A percentile compares a stretch with the other conserved stretches of the same genome.
Evolutionary conservation across 768 basidiomycete species (phyloP).

Genomic region (Lactarius akahatsu): DNA sequence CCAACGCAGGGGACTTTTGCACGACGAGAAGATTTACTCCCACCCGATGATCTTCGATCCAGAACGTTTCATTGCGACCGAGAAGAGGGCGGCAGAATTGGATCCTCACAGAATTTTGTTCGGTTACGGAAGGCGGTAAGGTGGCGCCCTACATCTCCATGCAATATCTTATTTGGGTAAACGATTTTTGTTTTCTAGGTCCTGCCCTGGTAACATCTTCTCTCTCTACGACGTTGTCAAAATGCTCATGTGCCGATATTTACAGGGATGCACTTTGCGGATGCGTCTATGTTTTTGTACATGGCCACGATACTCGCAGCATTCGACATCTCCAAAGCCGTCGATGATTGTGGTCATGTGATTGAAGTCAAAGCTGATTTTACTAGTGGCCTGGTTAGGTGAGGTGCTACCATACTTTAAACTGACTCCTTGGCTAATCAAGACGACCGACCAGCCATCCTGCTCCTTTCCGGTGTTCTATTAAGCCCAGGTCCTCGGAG

Average conservation of each 20-base stretch:
- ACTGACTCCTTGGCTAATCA: background rate
- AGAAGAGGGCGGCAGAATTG: constrained; percentile 26
- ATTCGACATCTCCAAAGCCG: constrained; percentile 34
- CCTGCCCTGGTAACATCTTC: constrained; percentile 1
- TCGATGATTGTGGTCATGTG: constrained; percentile 31
- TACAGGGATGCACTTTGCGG: constrained; percentile 31
- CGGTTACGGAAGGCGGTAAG: constrained; percentile 67
- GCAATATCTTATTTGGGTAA: background rate
- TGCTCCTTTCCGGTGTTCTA: constrained; percentile 12
- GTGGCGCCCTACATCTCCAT: constrained; percentile 4
- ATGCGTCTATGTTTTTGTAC: constrained; percentile 34
- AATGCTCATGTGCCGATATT: background rate
- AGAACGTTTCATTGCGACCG: constrained; percentile 30
- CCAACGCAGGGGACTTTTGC: constrained; percentile 32
- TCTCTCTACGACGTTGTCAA: background rate
- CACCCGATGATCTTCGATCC: constrained; percentile 31
- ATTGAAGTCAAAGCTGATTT: constrained; percentile 32
- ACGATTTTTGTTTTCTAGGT: background rate
- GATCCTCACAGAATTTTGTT: constrained; percentile 56
- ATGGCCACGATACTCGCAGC: constrained; percentile 36
- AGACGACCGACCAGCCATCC: background rate
- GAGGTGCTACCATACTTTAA: background rate
- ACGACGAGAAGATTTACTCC: constrained; percentile 30
- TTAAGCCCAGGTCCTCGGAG: constrained; percentile 33
- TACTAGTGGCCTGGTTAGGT: constrained; percentile 35